Conservation (phyloP, 768 basidiomycete species). For the Clathrus columnatus region DNA sequence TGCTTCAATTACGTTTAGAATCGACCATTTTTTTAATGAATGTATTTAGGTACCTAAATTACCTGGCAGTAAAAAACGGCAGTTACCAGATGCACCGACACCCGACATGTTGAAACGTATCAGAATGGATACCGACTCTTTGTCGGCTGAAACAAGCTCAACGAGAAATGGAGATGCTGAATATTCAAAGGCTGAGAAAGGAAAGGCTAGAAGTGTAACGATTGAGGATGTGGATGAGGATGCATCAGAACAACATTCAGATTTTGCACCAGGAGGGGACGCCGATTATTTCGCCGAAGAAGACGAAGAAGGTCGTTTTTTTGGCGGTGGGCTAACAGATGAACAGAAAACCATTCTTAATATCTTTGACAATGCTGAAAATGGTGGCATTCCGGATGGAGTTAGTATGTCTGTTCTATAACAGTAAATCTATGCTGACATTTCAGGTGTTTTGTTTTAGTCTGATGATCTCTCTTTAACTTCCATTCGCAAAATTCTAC, state of each 20-base stretch:
- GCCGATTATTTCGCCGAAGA: constrained; percentile 88
- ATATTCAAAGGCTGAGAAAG: constrained; percentile 14
- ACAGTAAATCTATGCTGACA: constrained; percentile 6
- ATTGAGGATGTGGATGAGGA: constrained; percentile 54
- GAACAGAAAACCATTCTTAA: constrained; percentile 94
- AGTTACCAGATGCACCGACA: constrained; percentile 66
- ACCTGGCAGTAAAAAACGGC: constrained; percentile 58
- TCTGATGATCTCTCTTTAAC: constrained; percentile 60
- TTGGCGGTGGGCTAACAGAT: constrained; percentile 84
- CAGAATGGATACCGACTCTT: constrained; percentile 36
- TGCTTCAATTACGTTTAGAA: background rate
- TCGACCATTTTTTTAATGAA: too few relatives aligned
- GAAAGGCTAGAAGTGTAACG: constrained; percentile 34
- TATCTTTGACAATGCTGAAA: constrained; percentile 75
- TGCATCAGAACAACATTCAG: constrained; percentile 21
- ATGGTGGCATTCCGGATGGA: constrained; percentile 55
- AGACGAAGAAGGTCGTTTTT: constrained; percentile 88
- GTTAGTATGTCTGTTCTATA: constrained; percentile 35
- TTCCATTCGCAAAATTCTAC: constrained; percentile 61
- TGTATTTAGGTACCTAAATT: constrained; percentile 53
- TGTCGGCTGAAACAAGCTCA: background rate
- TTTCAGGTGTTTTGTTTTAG: constrained; percentile 26
- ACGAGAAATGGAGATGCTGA: constrained; percentile 2
- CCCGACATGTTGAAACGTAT: constrained; percentile 80
- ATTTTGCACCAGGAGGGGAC: constrained; percentile 79